Conservation (phyloP, 1,284 basidiomycete genomes). For the Meira miltonrushii region DNA sequence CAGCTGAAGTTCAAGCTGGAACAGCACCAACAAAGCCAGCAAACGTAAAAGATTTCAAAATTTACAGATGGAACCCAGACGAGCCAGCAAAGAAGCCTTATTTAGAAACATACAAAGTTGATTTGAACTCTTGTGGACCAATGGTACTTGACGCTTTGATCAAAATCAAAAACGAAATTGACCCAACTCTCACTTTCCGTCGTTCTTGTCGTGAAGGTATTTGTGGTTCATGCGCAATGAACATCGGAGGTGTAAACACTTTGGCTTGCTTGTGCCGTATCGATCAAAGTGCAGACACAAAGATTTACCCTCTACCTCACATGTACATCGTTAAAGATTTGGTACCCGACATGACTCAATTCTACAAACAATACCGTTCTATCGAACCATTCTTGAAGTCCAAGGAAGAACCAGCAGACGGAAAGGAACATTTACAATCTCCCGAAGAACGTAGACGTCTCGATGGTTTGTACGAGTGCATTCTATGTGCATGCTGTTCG, state of each 20-base stretch:
- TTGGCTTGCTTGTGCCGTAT: constrained; percentile 95
- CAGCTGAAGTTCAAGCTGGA: constrained; percentile 30
- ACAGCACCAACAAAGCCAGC: constrained; percentile 31
- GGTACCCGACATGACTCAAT: constrained; percentile 76
- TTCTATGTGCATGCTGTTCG: constrained; percentile 63
- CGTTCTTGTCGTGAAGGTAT: constrained; percentile 96
- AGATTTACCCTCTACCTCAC: constrained; percentile 98
- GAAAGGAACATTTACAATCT: constrained; percentile 75
- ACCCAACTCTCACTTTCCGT: constrained; percentile 92
- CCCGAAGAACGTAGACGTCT: constrained; percentile 89
- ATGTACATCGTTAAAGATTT: constrained; percentile 99
- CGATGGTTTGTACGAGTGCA: constrained; percentile 86
- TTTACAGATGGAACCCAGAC: constrained; percentile 70
- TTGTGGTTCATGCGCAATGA: constrained; percentile 98
- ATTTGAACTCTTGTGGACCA: constrained; percentile 89
- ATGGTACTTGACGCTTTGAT: constrained; percentile 89
- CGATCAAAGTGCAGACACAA: constrained; percentile 69
- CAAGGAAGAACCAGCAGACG: constrained; percentile 53
- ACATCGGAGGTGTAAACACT: constrained; percentile 91
- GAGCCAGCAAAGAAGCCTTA: constrained; percentile 85
- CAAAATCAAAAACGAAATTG: constrained; percentile 98
- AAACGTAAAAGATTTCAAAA: constrained; percentile 50
- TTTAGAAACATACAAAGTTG: constrained; percentile 85
- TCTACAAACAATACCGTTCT: constrained; percentile 99
- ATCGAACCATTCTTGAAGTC: constrained; percentile 64